Base-by-base conservation (phyloP, 2,329 filamentous ascomycete genomes). In the Calonectria hongkongensis region DNA sequence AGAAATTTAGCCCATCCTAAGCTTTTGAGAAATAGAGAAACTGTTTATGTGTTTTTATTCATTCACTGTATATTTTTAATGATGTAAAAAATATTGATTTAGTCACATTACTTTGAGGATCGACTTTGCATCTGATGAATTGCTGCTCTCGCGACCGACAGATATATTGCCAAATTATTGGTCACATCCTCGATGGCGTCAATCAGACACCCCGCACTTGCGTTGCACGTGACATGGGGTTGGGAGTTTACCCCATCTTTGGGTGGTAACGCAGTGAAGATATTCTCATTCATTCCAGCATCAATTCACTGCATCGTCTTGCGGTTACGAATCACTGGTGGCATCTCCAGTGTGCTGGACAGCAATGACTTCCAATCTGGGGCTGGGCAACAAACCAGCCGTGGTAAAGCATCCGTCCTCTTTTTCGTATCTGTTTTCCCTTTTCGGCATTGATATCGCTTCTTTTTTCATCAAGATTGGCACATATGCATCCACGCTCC, bases 341-440 rank as follows among this genome's bases (percentile, higher is more conserved):
- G 6, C 36, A 36, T 21, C 33, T 27, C 33, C 21, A 13, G n/a
- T 33, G 36, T 9, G 33, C 4, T 2, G 16, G 33, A 33, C 6
- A 39, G 33, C 28, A 2, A 60, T 60, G 54, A 39, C 54, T 25
- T 60, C 54, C 4, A 39, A 28, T 18, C 4, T 60, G 7, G 54
- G 54, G 16, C n/a, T 60, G 54, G 21, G 33, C 10, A 41, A 41
- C 3, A 60, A 41, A 16, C 33, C 54, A 27, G 33, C 33, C 15
- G 18, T 41, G 13, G 54, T 33, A 25, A 60, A 60, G 25, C 54
- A 60, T 60, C 54, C 54, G 16, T 60, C 54, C 7, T 21, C 27
- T 8, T 27, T 60, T 36, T 60, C 54, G 10, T 39, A 60, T 25
- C n/a, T 60, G 25, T 60, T 60, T 60, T 60, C 54, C 36, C 8